Conservation (phyloP, 2,329 filamentous ascomycete species). For the Alternaria sp. region DNA sequence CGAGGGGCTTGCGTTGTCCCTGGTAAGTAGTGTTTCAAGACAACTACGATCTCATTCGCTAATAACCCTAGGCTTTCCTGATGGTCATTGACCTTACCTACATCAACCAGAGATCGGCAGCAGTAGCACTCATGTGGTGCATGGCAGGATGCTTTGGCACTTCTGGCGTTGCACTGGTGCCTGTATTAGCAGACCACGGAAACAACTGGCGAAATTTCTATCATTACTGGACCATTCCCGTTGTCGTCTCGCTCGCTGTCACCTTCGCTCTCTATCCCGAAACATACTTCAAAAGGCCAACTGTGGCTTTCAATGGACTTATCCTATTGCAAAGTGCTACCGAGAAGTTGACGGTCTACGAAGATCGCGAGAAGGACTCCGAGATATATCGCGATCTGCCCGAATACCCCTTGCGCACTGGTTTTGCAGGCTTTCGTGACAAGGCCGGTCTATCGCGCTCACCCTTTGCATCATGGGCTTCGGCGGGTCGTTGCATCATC, state of each 20-base stretch:
- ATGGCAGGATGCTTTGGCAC: slow-evolving; percentile 37
- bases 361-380: slow-evolving; percentile 42
- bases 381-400: slow-evolving; percentile 39
- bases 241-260: slow-evolving; percentile 35
- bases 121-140: slow-evolving; percentile 50
- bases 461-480: slow-evolving; percentile 36
- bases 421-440: slow-evolving; percentile 19
- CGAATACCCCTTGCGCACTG: slow-evolving; percentile 20
- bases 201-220: slow-evolving; percentile 49
- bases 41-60: background rate
- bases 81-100: slow-evolving; percentile 53
- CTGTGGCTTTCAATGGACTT: slow-evolving; percentile 54
- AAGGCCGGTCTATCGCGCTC: slow-evolving; percentile 34
- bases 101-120: slow-evolving; percentile 50
- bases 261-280: slow-evolving; percentile 49
- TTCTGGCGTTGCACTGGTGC: slow-evolving; percentile 35
- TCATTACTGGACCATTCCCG: slow-evolving; percentile 39
- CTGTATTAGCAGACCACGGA: slow-evolving; percentile 36
- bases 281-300: slow-evolving; percentile 54
- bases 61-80: slow-evolving; percentile 40
- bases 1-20: slow-evolving; percentile 41
- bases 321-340: slow-evolving; percentile 51
- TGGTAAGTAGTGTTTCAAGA: slow-evolving; percentile 28
- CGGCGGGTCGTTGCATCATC: slow-evolving; percentile 34
- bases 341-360: slow-evolving; percentile 52